phyloP scores from a whole-genome alignment of 1,284 basidiomycete species.

The Tilletia setariae region DNA sequence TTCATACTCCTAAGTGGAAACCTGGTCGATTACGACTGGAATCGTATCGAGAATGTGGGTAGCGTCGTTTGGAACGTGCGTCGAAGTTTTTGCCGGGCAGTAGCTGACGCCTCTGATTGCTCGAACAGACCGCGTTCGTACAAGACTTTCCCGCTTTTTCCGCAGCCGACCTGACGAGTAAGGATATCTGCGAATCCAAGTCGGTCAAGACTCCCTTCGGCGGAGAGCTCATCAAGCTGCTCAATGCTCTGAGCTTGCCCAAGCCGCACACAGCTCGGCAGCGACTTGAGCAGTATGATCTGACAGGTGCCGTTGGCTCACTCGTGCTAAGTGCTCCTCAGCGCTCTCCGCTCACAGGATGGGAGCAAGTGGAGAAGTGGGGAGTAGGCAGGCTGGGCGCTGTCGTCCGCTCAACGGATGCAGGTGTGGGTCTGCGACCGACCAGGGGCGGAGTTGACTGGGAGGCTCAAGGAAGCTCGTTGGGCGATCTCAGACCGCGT shows the following conservation, averaged over 20 bases:
- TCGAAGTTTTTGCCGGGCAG: constrained; percentile 10
- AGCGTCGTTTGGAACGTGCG: too few relatives aligned
- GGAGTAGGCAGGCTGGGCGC: constrained; percentile 41
- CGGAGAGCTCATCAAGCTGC: constrained; percentile 30
- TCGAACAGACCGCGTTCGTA: constrained; percentile 30
- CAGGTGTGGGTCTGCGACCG: constrained; percentile 21
- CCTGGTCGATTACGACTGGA: constrained; percentile 47
- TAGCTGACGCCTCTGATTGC: not conserved
- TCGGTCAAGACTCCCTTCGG: constrained; percentile 7
- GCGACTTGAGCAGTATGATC: constrained; percentile 28
- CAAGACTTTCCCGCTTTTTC: constrained; percentile 43
- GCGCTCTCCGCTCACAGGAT: constrained; percentile 26
- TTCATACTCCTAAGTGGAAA: constrained; percentile 46
- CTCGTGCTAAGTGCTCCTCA: constrained; percentile 43
- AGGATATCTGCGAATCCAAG: not conserved
- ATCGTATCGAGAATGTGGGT: constrained; percentile 43
- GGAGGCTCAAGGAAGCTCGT: constrained; percentile 47
- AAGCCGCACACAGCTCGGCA: constrained; percentile 26
- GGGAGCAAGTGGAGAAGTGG: constrained; percentile 38
- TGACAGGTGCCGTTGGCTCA: constrained; percentile 25
- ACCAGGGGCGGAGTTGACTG: constrained; percentile 17
- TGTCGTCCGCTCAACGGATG: constrained; percentile 24
- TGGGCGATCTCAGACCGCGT: constrained; percentile 38
- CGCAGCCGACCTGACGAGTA: not conserved
- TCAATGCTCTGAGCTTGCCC: constrained; percentile 38